phyloP scores from a whole-genome alignment of 768 basidiomycete species.

The Termitomyces sp. region DNA sequence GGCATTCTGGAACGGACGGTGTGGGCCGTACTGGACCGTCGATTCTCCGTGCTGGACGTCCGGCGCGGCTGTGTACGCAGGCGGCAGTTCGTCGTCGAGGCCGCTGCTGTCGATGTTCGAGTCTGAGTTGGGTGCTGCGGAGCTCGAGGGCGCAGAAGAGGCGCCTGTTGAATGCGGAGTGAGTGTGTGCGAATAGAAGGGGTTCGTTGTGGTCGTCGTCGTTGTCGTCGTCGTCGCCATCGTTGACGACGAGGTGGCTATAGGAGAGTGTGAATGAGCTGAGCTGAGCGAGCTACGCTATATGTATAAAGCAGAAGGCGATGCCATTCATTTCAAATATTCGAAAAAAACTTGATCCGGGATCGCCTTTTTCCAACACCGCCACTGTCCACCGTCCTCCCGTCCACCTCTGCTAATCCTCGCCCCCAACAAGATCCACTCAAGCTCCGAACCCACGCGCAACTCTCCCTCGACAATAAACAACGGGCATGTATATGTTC shows the following conservation, averaged over 20 bases:
- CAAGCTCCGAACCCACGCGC: no score
- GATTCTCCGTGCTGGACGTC: constrained; percentile 53
- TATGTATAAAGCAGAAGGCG: no score
- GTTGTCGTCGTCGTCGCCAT: neutral
- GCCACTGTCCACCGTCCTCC: no score
- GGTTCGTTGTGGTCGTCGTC: constrained; percentile 20
- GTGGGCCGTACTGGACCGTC: constrained; percentile 60
- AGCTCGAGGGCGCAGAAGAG: neutral
- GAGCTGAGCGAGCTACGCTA: no score
- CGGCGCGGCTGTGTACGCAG: constrained; percentile 63
- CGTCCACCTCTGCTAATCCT: no score
- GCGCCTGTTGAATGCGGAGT: constrained; percentile 27
- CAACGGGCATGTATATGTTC: no score
- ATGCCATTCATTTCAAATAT: no score
- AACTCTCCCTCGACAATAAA: no score
- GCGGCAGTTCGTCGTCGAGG: constrained; percentile 56
- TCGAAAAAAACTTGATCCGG: no score
- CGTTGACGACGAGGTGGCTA: neutral
- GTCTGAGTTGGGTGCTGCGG: neutral
- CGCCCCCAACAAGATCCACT: no score
- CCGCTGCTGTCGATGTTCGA: neutral
- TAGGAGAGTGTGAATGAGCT: no score
- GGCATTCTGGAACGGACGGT: constrained; percentile 53
- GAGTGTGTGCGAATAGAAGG: constrained; percentile 26
- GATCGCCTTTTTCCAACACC: no score